Conservation (phyloP, 2,329 filamentous ascomycete species). For the Podosphaera fusca region DNA sequence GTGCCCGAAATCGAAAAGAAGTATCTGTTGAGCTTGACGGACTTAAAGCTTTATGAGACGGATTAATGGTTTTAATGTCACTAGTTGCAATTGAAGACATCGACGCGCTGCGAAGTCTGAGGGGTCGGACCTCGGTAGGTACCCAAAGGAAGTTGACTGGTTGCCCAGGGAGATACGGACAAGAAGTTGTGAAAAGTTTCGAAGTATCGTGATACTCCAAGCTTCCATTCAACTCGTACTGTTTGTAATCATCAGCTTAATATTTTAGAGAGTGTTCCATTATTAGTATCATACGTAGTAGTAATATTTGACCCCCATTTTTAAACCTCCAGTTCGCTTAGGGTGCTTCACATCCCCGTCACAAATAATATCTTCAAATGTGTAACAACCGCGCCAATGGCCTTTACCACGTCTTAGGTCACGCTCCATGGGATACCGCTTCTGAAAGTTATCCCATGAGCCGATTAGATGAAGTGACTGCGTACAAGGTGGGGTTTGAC, state of each 20-base stretch:
- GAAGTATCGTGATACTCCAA: conserved; percentile 53
- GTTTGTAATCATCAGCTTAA: conserved; percentile 2
- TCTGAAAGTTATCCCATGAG: conserved; percentile 86
- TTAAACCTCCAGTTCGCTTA: conserved; percentile 55
- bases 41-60: conserved; percentile 49
- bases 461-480: conserved; percentile 60
- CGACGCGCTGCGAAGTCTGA: conserved; percentile 39
- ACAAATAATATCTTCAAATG: conserved; percentile 65
- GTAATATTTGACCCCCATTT: conserved; percentile 85
- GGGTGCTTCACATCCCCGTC: conserved; percentile 37
- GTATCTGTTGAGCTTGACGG: conserved; percentile 25
- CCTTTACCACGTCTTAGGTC: conserved; percentile 51
- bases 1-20: conserved; percentile 25
- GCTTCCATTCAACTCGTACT: conserved; percentile 69
- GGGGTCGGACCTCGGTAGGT: conserved; percentile 39
- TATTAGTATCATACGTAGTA: conserved; percentile 51
- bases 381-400: conserved; percentile 73
- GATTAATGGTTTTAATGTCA: conserved; percentile 53
- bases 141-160: conserved; percentile 66
- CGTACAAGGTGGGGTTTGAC: conserved; percentile 35
- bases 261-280: not conserved
- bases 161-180: conserved; percentile 74
- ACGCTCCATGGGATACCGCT: conserved; percentile 56
- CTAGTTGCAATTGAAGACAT: conserved; percentile 33
- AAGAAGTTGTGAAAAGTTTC: conserved; percentile 51